phyloP scores from a whole-genome alignment of 768 basidiomycete genomes.

The Fomitopsis pulvina region DNA sequence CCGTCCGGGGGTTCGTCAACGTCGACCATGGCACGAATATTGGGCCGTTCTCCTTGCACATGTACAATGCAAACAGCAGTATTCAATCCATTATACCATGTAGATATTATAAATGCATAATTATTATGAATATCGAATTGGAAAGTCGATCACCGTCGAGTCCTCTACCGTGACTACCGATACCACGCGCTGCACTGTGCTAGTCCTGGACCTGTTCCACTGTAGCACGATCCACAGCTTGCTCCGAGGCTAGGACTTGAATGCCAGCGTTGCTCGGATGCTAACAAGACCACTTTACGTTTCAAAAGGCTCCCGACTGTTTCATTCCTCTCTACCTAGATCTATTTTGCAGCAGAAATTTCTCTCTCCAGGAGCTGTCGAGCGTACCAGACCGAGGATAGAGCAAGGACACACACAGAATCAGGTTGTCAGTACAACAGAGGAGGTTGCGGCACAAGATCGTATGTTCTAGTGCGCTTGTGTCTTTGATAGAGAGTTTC shows the following conservation, averaged over 20 bases:
- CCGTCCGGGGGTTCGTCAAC: too few relatives aligned
- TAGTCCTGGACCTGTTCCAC: neutral
- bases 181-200: too few relatives aligned
- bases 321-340: slow-evolving; percentile 3
- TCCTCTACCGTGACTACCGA: too few relatives aligned
- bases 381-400: neutral
- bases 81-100: too few relatives aligned
- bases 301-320: neutral
- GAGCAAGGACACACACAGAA: neutral
- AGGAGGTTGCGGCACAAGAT: neutral
- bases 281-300: neutral
- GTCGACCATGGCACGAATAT: too few relatives aligned
- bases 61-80: too few relatives aligned
- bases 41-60: too few relatives aligned
- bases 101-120: too few relatives aligned
- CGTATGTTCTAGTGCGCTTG: neutral
- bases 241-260: neutral
- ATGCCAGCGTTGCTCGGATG: slow-evolving; percentile 2
- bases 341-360: slow-evolving; percentile 5
- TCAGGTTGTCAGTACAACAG: neutral
- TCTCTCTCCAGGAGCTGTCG: neutral
- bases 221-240: neutral
- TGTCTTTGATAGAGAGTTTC: neutral
- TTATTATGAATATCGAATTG: too few relatives aligned
- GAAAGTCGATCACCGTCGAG: too few relatives aligned